Evolutionary conservation across 1,284 basidiomycete genomes (phyloP).

Genomic region (Boletus semigastroideus): DNA sequence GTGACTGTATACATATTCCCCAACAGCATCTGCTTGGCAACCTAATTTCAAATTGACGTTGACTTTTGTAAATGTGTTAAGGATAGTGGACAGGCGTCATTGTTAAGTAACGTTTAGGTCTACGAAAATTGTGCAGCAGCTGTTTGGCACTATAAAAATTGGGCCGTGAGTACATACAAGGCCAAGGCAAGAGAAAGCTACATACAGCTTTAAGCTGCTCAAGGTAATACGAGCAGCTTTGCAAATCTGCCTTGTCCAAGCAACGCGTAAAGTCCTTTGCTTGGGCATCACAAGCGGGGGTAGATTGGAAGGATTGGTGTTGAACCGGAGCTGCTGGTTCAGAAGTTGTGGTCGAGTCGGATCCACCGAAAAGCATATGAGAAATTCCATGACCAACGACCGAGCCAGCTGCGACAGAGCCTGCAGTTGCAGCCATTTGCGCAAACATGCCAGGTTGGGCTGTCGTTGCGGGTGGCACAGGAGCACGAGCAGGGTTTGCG

Average conservation of each 20-base stretch:
- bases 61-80: neutral
- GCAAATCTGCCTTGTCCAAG: conserved; percentile 73
- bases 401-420: conserved; percentile 83
- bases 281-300: conserved; percentile 63
- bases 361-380: conserved; percentile 77
- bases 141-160: conserved; percentile 62
- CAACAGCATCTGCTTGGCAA: no score
- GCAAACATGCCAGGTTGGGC: conserved; percentile 63
- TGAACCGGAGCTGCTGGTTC: conserved; percentile 43
- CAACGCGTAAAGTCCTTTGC: conserved; percentile 81
- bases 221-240: conserved; percentile 78
- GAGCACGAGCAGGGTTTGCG: conserved; percentile 44
- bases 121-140: conserved; percentile 65
- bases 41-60: no score
- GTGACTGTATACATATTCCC: no score
- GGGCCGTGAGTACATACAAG: conserved; percentile 6
- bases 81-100: conserved; percentile 9
- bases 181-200: conserved; percentile 5
- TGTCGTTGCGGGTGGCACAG: conserved; percentile 35
- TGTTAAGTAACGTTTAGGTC: conserved; percentile 6
- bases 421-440: conserved; percentile 88
- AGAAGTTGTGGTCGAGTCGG: conserved; percentile 41
- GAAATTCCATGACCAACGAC: conserved; percentile 83
- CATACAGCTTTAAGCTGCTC: conserved; percentile 82
- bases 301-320: conserved; percentile 39